Evolutionary conservation across 768 basidiomycete species (phyloP).

Genomic region (Kwoniella sp.): DNA sequence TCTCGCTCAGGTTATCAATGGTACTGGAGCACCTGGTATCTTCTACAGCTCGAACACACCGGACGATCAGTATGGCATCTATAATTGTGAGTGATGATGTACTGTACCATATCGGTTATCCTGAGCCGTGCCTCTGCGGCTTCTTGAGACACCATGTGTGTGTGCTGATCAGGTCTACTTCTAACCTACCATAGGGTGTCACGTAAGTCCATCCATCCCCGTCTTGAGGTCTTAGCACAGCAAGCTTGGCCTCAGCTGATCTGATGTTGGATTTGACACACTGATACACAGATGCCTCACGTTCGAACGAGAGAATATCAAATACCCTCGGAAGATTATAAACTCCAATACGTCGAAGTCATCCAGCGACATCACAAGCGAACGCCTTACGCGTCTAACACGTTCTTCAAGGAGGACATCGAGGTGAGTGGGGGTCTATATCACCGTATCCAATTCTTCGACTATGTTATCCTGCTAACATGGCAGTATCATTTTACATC

Average conservation of each 20-base stretch:
- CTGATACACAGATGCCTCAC: constrained; percentile 36
- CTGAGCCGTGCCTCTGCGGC: too few relatives aligned
- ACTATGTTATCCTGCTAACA: background rate
- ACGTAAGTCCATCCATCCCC: constrained; percentile 6
- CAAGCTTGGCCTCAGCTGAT: too few relatives aligned
- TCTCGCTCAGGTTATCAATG: constrained; percentile 28
- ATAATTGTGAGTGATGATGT: constrained; percentile 34
- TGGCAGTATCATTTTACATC: background rate
- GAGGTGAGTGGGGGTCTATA: constrained; percentile 21
- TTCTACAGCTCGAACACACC: constrained; percentile 30
- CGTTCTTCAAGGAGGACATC: constrained; percentile 44
- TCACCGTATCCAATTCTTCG: too few relatives aligned
- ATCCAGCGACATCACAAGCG: constrained; percentile 48
- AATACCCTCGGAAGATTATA: constrained; percentile 24
- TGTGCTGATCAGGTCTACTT: too few relatives aligned
- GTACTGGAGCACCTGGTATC: constrained; percentile 35
- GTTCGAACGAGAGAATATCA: constrained; percentile 36
- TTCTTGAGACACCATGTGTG: background rate
- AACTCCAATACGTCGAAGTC: constrained; percentile 43
- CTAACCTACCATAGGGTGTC: constrained; percentile 23
- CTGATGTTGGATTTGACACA: background rate
- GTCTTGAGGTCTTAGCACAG: background rate
- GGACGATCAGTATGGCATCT: constrained; percentile 27
- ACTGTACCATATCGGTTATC: too few relatives aligned
- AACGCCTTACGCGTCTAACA: constrained; percentile 41